Evolutionary conservation across 768 basidiomycete species (phyloP).

Genomic region (Boletus rufocinnamomeus): DNA sequence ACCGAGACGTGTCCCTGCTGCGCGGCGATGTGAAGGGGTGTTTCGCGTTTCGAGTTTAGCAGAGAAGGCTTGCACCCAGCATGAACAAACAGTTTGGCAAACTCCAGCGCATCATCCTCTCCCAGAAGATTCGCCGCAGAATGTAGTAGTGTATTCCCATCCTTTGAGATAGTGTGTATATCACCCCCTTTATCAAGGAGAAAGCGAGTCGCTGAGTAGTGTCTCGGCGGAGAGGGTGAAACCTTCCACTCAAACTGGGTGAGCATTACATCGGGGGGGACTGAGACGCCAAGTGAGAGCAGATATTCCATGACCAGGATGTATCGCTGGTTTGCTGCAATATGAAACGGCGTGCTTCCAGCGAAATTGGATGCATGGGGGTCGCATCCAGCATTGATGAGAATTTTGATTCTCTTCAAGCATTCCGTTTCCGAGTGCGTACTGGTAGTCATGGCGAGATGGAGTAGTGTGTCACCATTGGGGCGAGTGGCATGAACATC

Average conservation of each 20-base stretch:
- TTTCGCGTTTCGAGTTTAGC: neutral
- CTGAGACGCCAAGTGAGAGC: neutral
- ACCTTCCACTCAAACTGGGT: neutral
- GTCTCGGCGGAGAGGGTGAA: neutral
- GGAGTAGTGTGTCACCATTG: neutral
- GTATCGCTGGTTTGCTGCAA: neutral
- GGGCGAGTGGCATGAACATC: neutral
- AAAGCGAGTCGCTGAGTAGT: neutral
- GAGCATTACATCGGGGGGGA: neutral
- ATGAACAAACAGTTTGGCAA: neutral
- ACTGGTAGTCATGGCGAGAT: neutral
- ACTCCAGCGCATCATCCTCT: neutral
- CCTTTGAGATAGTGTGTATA: neutral
- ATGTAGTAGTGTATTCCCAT: neutral
- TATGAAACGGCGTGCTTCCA: neutral
- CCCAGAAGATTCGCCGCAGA: rapidly evolving
- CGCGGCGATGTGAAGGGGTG: neutral
- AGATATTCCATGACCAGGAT: neutral
- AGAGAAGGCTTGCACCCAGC: neutral
- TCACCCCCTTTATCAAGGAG: neutral
- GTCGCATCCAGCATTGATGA: neutral
- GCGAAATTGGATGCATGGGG: neutral
- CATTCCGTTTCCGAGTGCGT: neutral
- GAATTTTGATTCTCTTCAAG: neutral
- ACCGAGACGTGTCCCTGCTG: neutral